Conservation (phyloP, 1,284 basidiomycete genomes). For the Malassezia brasiliensis region DNA sequence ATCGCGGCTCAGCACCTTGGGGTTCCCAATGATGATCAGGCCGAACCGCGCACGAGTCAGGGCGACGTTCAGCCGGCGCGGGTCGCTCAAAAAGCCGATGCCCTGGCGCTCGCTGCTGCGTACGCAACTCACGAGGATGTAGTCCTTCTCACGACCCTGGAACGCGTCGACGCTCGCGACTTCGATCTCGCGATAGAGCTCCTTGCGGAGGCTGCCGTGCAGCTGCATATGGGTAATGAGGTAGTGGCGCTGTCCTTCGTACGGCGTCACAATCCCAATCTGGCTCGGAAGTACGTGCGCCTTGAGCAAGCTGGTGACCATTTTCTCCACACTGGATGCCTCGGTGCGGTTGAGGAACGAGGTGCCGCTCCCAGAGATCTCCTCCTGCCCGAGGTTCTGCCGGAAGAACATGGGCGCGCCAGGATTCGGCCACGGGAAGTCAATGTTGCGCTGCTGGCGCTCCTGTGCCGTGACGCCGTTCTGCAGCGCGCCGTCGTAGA, state of each 20-base stretch:
- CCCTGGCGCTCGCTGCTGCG: conserved; percentile 98
- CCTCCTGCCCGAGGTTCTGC: conserved; percentile 96
- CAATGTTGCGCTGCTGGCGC: conserved; percentile 87
- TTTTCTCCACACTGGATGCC: conserved; percentile 97
- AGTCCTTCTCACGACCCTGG: conserved; percentile 99
- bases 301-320: conserved; percentile 99
- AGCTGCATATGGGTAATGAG: conserved; percentile 99
- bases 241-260: conserved; percentile 97
- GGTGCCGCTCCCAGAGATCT: conserved; percentile 95
- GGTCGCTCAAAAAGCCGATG: conserved; percentile 98
- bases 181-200: conserved; percentile 97
- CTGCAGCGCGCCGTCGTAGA: conserved; percentile 97
- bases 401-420: conserved; percentile 99
- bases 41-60: conserved; percentile 96
- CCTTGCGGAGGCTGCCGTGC: conserved; percentile 94
- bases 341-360: conserved; percentile 98
- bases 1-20: conserved; percentile 89
- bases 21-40: conserved; percentile 93
- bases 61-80: conserved; percentile 89
- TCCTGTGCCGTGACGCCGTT: conserved; percentile 99
- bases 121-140: conserved; percentile 98
- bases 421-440: conserved; percentile 98
- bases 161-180: conserved; percentile 98
- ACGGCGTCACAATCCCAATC: conserved; percentile 97
- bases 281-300: conserved; percentile 88